phyloP scores from a whole-genome alignment of 2,329 filamentous ascomycete genomes.

The Apiospora marii region DNA sequence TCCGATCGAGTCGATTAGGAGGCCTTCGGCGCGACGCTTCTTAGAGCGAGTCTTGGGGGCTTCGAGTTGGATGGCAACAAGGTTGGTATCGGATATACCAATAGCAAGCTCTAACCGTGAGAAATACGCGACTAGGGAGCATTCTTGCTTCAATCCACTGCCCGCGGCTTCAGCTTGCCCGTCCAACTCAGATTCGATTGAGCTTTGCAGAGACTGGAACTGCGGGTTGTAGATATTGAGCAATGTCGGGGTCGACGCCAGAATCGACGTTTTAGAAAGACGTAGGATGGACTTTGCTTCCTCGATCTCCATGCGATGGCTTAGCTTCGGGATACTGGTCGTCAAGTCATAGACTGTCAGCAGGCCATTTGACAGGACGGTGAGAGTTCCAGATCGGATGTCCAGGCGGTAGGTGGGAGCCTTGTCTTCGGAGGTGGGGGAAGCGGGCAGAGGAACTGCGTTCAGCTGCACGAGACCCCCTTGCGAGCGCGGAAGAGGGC shows the following conservation, averaged over 20 bases:
- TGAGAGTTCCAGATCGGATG: slow-evolving; percentile 67
- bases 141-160: slow-evolving; percentile 34
- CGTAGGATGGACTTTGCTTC: slow-evolving; percentile 69
- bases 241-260: slow-evolving; percentile 64
- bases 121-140: slow-evolving; percentile 67
- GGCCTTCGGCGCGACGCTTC: slow-evolving; percentile 64
- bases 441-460: slow-evolving; percentile 34
- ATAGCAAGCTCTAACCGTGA: slow-evolving; percentile 72
- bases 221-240: slow-evolving; percentile 74
- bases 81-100: slow-evolving; percentile 66
- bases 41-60: slow-evolving; percentile 63
- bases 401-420: slow-evolving; percentile 62
- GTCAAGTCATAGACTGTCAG: slow-evolving; percentile 71
- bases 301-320: slow-evolving; percentile 60
- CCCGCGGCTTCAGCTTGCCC: slow-evolving; percentile 47
- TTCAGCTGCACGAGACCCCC: slow-evolving; percentile 40
- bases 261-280: slow-evolving; percentile 70
- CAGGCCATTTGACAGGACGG: slow-evolving; percentile 62
- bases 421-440: slow-evolving; percentile 27
- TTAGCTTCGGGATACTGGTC: slow-evolving; percentile 66
- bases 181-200: slow-evolving; percentile 53
- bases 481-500: slow-evolving; percentile 33
- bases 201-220: slow-evolving; percentile 68
- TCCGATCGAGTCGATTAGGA: slow-evolving; percentile 78
- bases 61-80: slow-evolving; percentile 76